Conservation (phyloP, 164 flowering plant species). For the Vitis labrusca region DNA sequence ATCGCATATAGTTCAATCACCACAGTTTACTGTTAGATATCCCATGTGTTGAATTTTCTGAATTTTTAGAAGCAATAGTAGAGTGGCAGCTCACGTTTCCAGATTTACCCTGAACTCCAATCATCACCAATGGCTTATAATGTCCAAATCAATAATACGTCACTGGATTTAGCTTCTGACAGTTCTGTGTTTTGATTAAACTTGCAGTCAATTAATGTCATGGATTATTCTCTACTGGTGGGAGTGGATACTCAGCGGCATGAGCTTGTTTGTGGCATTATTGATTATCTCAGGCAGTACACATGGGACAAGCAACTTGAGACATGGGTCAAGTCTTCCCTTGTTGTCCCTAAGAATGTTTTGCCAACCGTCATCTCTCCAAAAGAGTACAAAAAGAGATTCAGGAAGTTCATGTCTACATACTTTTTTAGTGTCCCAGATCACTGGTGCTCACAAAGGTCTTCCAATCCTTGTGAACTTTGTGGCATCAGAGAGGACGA, state of each 20-base stretch:
- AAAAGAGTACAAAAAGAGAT: constrained; percentile 81
- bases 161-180: background rate
- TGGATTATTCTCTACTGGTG: constrained; percentile 95
- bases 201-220: constrained; percentile 81
- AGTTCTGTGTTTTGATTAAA: constrained; percentile 1
- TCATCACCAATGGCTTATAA: no score
- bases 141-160: no score
- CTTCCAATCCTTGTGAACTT: constrained; percentile 35
- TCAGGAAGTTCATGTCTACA: constrained; percentile 78
- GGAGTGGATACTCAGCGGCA: constrained; percentile 66
- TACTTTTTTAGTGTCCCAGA: constrained; percentile 78
- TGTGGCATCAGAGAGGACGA: constrained; percentile 25
- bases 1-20: no score
- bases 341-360: constrained; percentile 73
- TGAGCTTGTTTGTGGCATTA: constrained; percentile 88
- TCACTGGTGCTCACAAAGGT: constrained; percentile 47
- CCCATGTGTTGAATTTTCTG: background rate
- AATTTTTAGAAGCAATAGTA: no score
- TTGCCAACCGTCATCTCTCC: constrained; percentile 89
- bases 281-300: constrained; percentile 90
- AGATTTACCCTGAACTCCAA: no score
- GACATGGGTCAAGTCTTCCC: constrained; percentile 85
- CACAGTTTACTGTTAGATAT: no score
- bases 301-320: constrained; percentile 98
- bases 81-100: no score